These are phyloP conservation scores for Cladosporium austrohemisphaericum DNA, from an alignment of 2,329 filamentous ascomycete genomes.

Conservation along the genomic window DNA sequence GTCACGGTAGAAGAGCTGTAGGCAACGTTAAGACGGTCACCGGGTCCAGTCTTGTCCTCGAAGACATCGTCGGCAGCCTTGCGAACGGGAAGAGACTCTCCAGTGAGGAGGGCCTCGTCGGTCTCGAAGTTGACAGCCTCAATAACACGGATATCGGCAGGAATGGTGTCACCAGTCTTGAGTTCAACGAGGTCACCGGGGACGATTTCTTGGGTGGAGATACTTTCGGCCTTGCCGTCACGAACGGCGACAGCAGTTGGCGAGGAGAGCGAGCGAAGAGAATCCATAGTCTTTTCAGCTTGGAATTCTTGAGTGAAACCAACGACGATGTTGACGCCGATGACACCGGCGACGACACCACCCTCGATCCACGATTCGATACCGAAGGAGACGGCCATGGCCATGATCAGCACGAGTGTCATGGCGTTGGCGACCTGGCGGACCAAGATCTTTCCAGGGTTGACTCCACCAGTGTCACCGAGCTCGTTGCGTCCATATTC, in stretches of 20 bases:
- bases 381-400: constrained; percentile 47
- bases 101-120: constrained; percentile 71
- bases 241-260: constrained; percentile 46
- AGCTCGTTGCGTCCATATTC: constrained; percentile 67
- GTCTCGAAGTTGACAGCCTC: constrained; percentile 59
- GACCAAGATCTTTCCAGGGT: constrained; percentile 67
- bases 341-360: constrained; percentile 45
- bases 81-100: constrained; percentile 66
- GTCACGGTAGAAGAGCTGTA: constrained; percentile 71
- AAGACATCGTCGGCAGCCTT: constrained; percentile 59
- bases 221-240: constrained; percentile 40
- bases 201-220: constrained; percentile 45
- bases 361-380: constrained; percentile 48
- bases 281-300: constrained; percentile 50
- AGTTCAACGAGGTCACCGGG: constrained; percentile 47
- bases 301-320: constrained; percentile 47
- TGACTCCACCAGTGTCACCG: constrained; percentile 63
- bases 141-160: constrained; percentile 45
- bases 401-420: constrained; percentile 58
- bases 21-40: constrained; percentile 66
- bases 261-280: constrained; percentile 44
- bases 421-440: constrained; percentile 75
- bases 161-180: constrained; percentile 48
- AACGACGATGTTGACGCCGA: constrained; percentile 43
- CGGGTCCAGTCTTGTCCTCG: constrained; percentile 54